Evolutionary conservation across 768 basidiomycete species (phyloP), one percentile per base, ranked within the genome.

Genomic region (Pisolithus albus): DNA sequence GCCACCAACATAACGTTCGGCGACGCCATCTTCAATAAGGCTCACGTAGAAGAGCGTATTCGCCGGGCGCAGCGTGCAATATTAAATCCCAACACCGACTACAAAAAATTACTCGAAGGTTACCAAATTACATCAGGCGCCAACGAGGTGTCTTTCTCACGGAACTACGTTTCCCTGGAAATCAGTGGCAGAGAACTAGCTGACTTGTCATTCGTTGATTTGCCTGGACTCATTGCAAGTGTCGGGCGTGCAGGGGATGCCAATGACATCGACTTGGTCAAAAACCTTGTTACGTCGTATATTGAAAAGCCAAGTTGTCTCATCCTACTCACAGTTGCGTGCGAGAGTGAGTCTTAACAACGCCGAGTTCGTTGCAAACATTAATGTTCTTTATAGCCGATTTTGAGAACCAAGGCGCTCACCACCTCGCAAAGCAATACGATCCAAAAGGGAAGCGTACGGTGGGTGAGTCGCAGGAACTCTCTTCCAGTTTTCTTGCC

Each of bases 401-500:
- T 55, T 86, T 86, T 18, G 84, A 89, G 57, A 91, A 87, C 40
- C 87, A 90, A 62, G 83, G 82, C 0, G 87, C 87, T 0, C 81
- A 84, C 52, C 70, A 76, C n/a, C 68, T 90, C 0, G 80, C 84
- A 0, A 83, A 81, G 58, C 46, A 68, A 13, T 67, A 76, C 45
- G 86, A 89, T 54, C 79, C 81, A 0, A 67, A 78, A 1, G 86
- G 87, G 0, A 75, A 73, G 46, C 74, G 86, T 4, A 90, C 86
- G 0, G 83, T 89, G 15, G 86, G 88, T 86, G 54, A 13, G 75
- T 59, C 6, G 18, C 24, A 82, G 82, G 45, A 76, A 81, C 7
- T 77, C 83, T 9, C 63, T 84, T 52, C 78, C 36, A 78, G 76
- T 0, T 75, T 81, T 0, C 8, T 9, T 21, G 11, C 2, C 1